Conservation (phyloP, 495 filamentous ascomycete genomes). For the Amphirosellinia nigrospora region DNA sequence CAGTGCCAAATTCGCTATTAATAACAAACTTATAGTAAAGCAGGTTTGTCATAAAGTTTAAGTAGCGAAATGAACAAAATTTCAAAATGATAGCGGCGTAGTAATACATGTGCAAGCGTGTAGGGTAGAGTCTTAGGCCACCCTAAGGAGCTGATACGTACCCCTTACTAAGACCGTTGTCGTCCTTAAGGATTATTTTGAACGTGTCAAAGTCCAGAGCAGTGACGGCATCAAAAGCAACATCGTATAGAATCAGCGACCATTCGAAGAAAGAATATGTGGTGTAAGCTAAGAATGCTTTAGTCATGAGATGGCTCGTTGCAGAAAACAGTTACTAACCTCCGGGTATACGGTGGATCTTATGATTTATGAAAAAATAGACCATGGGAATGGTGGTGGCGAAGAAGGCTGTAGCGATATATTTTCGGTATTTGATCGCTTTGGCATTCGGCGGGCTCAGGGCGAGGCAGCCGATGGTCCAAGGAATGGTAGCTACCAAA, state of each 20-base stretch:
- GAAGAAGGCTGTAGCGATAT: slow-evolving; percentile 84
- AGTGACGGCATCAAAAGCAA: slow-evolving; percentile 95
- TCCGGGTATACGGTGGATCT: slow-evolving; percentile 92
- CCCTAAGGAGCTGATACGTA: slow-evolving; percentile 97
- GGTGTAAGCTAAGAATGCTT: slow-evolving; percentile 73
- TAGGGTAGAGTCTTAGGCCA: slow-evolving; percentile 48
- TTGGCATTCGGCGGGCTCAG: slow-evolving; percentile 84
- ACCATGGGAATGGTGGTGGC: slow-evolving; percentile 87
- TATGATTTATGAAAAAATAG: slow-evolving; percentile 99
- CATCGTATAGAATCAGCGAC: slow-evolving; percentile 92
- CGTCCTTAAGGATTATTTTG: slow-evolving; percentile 87
- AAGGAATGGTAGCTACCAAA: slow-evolving; percentile 90
- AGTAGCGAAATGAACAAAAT: neutral
- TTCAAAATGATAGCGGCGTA: slow-evolving; percentile 4
- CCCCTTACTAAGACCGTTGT: slow-evolving; percentile 94
- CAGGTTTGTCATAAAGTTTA: neutral
- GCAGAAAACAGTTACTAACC: slow-evolving; percentile 61
- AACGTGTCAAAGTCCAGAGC: slow-evolving; percentile 92
- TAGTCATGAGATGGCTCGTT: slow-evolving; percentile 9
- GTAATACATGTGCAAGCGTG: slow-evolving; percentile 37
- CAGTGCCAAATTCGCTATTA: neutral
- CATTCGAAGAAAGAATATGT: slow-evolving; percentile 98
- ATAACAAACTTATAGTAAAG: neutral
- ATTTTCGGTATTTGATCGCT: slow-evolving; percentile 89
- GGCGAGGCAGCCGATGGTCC: slow-evolving; percentile 89